Evolutionary conservation across 257 asterid genomes (phyloP).

Genomic region (Solanum bukasovii): DNA sequence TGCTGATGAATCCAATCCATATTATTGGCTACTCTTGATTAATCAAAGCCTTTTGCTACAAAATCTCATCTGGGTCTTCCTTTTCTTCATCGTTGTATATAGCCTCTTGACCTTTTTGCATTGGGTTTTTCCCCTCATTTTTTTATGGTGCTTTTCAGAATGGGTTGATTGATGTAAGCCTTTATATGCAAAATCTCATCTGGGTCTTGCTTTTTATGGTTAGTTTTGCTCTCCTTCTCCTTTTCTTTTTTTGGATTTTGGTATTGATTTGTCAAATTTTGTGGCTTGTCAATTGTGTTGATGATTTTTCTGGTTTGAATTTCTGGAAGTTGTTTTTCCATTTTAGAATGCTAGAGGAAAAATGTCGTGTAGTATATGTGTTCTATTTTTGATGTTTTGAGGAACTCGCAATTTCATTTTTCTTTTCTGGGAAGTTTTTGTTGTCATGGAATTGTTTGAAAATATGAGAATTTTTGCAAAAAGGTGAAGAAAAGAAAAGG

Average conservation of each 20-base stretch:
- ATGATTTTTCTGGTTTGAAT: background rate
- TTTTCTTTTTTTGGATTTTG: background rate
- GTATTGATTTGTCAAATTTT: background rate
- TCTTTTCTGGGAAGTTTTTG: background rate
- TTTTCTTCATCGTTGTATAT: slow-evolving; percentile 27
- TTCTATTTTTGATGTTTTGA: background rate
- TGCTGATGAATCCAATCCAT: background rate
- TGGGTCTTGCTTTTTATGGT: background rate
- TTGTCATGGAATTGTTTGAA: background rate
- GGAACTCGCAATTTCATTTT: background rate
- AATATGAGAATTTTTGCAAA: background rate
- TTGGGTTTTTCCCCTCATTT: background rate
- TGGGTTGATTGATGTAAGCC: background rate
- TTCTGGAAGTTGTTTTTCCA: background rate
- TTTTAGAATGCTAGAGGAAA: background rate
- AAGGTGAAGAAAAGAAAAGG: background rate
- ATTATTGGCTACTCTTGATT: background rate
- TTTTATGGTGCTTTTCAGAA: background rate
- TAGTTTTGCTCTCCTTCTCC: background rate
- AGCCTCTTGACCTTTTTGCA: background rate
- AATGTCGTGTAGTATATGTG: background rate
- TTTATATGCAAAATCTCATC: background rate
- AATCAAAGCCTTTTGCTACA: background rate
- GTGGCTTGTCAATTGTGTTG: background rate
- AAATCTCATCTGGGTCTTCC: slow-evolving; percentile 16